Evolutionary conservation across 1,284 basidiomycete species (phyloP), one percentile per base, ranked within the genome.

Genomic region (Trametes pubescens): DNA sequence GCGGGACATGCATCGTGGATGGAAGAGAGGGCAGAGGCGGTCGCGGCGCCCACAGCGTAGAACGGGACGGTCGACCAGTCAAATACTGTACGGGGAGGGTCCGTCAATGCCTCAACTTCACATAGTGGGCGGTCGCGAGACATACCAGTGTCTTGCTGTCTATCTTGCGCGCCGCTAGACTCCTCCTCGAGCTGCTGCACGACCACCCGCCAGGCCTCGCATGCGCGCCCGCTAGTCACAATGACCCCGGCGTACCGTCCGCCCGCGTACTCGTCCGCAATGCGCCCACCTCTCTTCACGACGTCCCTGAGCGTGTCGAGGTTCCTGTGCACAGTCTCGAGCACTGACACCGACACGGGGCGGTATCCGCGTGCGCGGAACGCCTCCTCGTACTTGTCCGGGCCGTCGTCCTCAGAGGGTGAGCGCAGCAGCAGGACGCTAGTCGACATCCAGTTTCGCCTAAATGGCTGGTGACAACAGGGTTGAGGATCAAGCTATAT

Each of bases 41-140:
- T 94, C 1, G 82, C 80, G 22, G 82, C 77, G 0, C 93, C 93
- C 14, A 94, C 90, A 38, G 86, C 89, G 69, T 92, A 94, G 77
- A 94, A 93, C 8, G 89, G 89, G 1, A 84, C 74, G 26, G 43
- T 46, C 4, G 52, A 53, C 51, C 61, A 57, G 32, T 47, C 21
- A 4, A 13, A 24, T 16, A 2, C 55, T 49, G 46, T 44, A 26
- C 21, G 21, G 4, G 16, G n/a, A n/a, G n/a, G n/a, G n/a, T n/a
- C n/a, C 16, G 13, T 55, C 16, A 40, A 37, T 7, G 22, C 35
- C 11, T 16, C n/a, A 7, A 21, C 40, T 18, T 7, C 18, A 16
- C 40, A 18, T 43, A 13, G 40, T 3, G 18, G 40, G 4, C 2
- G 44, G 8, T 21, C 24, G 13, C 24, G 13, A 26, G 24, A 13